Conservation (phyloP, 345 rosid species). For the Geranium rotundifolium region DNA sequence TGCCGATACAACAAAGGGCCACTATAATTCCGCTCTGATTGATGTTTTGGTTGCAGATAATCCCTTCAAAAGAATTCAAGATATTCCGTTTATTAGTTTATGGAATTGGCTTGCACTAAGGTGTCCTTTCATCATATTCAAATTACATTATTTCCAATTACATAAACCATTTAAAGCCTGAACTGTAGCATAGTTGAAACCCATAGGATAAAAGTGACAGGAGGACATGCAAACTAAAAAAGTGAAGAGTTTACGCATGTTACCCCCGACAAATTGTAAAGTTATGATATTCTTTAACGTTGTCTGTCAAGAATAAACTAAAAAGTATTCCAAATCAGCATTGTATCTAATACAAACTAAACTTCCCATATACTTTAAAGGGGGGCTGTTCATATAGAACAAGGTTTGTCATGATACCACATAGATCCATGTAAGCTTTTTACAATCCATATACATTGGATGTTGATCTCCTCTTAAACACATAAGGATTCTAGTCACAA, state of each 20-base stretch:
- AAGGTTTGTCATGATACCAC: not conserved
- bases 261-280: too few species aligned
- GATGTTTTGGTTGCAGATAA: constrained; percentile 41
- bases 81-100: constrained; percentile 12
- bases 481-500: not conserved
- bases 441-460: not conserved
- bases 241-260: too few species aligned
- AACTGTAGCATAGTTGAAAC: not conserved
- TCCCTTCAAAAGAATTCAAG: constrained; percentile 38
- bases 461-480: not conserved
- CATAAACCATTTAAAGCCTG: not conserved
- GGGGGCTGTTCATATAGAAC: not conserved
- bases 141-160: not conserved
- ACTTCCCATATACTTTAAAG: too few species aligned
- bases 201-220: not conserved
- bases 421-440: not conserved
- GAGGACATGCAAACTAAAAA: too few species aligned
- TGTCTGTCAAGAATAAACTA: not conserved
- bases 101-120: not conserved
- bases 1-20: constrained; percentile 57
- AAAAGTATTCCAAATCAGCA: not conserved
- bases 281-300: not conserved
- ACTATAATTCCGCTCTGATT: constrained; percentile 57
- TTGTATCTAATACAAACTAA: not conserved
- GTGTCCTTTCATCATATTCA: not conserved